Evolutionary conservation across 1,139 yeast species (phyloP), one percentile per base, ranked within the genome.

Genomic region (Ogataea hybrid): DNA sequence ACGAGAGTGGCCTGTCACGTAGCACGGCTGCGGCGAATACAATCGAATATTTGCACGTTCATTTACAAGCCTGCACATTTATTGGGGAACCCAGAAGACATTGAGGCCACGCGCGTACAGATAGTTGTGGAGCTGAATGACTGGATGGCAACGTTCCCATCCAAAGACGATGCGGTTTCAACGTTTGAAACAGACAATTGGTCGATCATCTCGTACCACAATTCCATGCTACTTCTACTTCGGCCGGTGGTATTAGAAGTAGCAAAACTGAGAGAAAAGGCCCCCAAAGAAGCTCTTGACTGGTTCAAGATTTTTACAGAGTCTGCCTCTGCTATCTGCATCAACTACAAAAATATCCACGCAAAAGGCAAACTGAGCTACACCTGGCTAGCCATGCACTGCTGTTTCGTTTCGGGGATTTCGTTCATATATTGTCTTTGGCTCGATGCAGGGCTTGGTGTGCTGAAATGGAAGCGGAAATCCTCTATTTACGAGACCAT

Each of bases 21-120:
- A 11, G 59, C 68, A 17, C 58, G 58, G 32, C 46, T 68, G 15
- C 46, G 73, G 40, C 50, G 60, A 32, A 60, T 69, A 5, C 67
- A 62, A 37, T 61, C 64, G 4, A 58, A 50, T 36, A 62, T 62
- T 18, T 58, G 59, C 31, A 49, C 62, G 0, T 61, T 61, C 43
- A 61, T 63, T 11, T 61, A 61, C 39, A 58, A 55, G 25, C 65
- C 64, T 2, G 20, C 49, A 11, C 48, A 43, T 29, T 28, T 51
- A 17, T 34, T 49, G 15, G 56, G 51, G 21, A 37, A 43, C 20
- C 42, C 39, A 1, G 56, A 56, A n/a, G 59, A 56, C 28, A 42
- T 52, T 6, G 63, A 61, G 35, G 35, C 58, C 6, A 59, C 62
- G 4, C 43, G 65, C 30, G 51, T 56, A 4, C 55, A 52, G 30